Evolutionary conservation across 441 rosid genomes (phyloP).

Genomic region (Pelargonium citronellum): DNA sequence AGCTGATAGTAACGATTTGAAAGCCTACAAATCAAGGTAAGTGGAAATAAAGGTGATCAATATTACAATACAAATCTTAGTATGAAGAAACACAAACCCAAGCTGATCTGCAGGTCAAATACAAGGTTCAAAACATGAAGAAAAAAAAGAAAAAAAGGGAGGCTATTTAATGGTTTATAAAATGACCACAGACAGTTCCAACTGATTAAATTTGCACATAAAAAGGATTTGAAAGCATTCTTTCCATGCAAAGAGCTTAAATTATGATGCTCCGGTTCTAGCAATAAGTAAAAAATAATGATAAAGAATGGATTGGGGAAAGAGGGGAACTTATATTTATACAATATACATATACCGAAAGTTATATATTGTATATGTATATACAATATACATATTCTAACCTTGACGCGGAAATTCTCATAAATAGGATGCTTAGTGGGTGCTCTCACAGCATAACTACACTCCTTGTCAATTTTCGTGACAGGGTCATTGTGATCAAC

Average conservation of each 20-base stretch:
- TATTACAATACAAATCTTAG: neutral
- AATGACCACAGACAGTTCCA: neutral
- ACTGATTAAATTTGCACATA: neutral
- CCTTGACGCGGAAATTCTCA: constrained; percentile 97
- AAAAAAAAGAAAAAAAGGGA: too few species aligned
- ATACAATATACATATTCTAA: constrained; percentile 26
- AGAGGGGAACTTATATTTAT: neutral
- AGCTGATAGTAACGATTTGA: constrained; percentile 86
- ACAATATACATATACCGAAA: neutral
- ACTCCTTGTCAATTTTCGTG: constrained; percentile 64
- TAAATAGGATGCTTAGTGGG: constrained; percentile 86
- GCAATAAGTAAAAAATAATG: neutral
- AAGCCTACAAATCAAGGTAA: constrained; percentile 52
- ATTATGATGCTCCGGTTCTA: neutral
- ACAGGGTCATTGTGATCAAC: constrained; percentile 75
- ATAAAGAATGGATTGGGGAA: neutral
- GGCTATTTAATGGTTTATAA: neutral
- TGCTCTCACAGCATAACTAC: constrained; percentile 68
- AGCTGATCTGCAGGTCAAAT: neutral
- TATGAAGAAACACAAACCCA: neutral
- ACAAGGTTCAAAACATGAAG: neutral
- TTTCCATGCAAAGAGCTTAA: neutral
- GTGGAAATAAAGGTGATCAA: neutral
- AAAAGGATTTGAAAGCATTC: neutral
- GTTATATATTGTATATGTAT: too few species aligned